A percentile compares a stretch with the other conserved stretches of the same genome.
These are phyloP conservation scores for Botrytis sinoallii DNA, from an alignment of 2,329 filamentous ascomycete species.

Conservation along the genomic window DNA sequence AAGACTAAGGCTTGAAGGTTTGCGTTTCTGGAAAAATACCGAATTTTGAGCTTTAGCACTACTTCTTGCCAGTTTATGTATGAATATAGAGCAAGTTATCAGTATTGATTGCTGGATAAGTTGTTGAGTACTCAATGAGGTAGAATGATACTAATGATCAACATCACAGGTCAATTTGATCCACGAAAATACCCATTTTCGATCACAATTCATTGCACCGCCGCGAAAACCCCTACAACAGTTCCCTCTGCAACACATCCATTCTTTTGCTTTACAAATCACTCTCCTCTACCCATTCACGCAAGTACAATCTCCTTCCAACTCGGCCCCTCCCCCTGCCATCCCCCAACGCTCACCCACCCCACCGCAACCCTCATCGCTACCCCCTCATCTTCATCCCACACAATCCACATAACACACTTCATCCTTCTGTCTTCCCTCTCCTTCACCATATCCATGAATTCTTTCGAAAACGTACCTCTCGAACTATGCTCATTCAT, in stretches of 20 bases:
- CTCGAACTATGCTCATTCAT: not conserved
- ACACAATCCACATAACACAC: not conserved
- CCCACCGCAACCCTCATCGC: not conserved
- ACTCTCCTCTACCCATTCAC: not conserved
- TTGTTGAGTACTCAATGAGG: not conserved
- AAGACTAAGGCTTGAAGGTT: no score
- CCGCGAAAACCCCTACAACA: not conserved
- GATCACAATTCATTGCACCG: not conserved
- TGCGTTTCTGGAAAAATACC: no score
- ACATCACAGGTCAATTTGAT: not conserved
- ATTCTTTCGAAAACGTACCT: not conserved
- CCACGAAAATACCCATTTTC: not conserved
- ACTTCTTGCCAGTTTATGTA: no score
- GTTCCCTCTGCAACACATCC: no score
- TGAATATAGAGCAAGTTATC: no score
- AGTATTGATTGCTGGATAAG: no score
- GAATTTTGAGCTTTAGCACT: no score
- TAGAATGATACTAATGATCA: not conserved
- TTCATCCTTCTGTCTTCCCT: not conserved
- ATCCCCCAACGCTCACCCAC: not conserved
- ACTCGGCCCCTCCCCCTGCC: no score
- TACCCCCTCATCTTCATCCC: not conserved
- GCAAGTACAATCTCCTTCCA: not conserved
- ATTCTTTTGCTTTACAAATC: no score
- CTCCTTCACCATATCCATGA: not conserved